Evolutionary conservation across 1,284 basidiomycete genomes (phyloP).

Genomic region (Tremellales sp.): DNA sequence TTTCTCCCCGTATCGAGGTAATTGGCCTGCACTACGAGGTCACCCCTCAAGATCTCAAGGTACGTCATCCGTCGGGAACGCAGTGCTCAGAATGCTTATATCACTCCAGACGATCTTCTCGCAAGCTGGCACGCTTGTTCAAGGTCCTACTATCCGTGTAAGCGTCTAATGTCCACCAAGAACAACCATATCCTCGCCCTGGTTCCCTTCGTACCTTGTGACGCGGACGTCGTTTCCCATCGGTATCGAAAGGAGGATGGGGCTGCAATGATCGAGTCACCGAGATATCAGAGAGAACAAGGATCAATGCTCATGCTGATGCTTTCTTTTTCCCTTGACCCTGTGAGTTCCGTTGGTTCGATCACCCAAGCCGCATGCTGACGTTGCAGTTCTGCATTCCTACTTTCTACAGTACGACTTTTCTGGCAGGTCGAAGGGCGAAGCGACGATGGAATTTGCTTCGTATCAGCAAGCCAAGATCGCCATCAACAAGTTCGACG

Average conservation of each 20-base stretch:
- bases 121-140: conserved; percentile 83
- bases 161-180: conserved; percentile 35
- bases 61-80: conserved; percentile 50
- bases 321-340: conserved; percentile 11
- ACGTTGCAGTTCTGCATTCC: conserved; percentile 36
- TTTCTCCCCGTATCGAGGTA: conserved; percentile 68
- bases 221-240: not conserved
- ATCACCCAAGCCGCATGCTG: not conserved
- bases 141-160: conserved; percentile 91
- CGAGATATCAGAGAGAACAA: conserved; percentile 28
- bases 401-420: conserved; percentile 78
- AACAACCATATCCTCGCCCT: not conserved
- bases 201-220: not conserved
- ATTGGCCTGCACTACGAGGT: conserved; percentile 93
- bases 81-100: not conserved
- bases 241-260: not conserved
- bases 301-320: conserved; percentile 20
- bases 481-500: conserved; percentile 83
- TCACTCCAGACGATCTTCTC: conserved; percentile 73
- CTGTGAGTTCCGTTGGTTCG: conserved; percentile 25
- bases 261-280: not conserved
- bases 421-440: conserved; percentile 85
- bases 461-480: conserved; percentile 70
- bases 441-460: conserved; percentile 77
- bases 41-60: conserved; percentile 78